Conservation (phyloP, 228 moss, liverwort and hornwort species). For the Sphagnum fallax region DNA sequence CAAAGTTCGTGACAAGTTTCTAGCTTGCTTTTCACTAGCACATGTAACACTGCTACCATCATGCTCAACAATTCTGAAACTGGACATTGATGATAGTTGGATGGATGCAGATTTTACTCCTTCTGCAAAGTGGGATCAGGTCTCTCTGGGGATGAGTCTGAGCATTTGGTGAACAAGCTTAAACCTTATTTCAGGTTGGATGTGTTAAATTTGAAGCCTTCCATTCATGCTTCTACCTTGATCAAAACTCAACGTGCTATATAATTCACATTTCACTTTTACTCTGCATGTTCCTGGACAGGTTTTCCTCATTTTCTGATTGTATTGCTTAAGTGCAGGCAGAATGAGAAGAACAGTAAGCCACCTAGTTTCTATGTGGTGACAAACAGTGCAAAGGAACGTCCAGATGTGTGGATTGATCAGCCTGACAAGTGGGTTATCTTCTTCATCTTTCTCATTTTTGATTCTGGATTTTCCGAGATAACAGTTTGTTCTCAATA, state of each 20-base stretch:
- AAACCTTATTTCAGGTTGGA: constrained; percentile 74
- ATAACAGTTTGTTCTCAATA: no score
- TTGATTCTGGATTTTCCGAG: no score
- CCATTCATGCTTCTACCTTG: no score
- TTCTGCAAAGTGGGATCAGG: constrained; percentile 90
- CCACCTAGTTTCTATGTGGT: constrained; percentile 69
- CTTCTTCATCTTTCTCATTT: neutral
- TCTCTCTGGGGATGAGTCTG: constrained; percentile 51
- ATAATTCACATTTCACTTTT: no score
- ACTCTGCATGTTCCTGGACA: no score
- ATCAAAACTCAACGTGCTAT: no score
- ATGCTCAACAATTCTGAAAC: no score
- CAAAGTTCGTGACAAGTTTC: constrained; percentile 41
- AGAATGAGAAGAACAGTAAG: constrained; percentile 65
- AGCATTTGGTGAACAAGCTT: constrained; percentile 69
- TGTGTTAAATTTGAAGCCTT: no score
- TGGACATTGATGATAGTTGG: neutral
- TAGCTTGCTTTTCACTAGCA: no score
- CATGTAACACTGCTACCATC: no score
- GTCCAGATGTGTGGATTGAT: constrained; percentile 95
- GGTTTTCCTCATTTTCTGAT: no score
- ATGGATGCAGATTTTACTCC: constrained; percentile 61
- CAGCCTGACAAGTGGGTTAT: constrained; percentile 71
- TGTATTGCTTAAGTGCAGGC: constrained; percentile 18
- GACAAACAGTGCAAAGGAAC: constrained; percentile 75